Percentiles rank a stretch among this genome's conserved stretches.
phyloP scores from a whole-genome alignment of 1,139 yeast species.

The Zygosaccharomyces sapae region DNA sequence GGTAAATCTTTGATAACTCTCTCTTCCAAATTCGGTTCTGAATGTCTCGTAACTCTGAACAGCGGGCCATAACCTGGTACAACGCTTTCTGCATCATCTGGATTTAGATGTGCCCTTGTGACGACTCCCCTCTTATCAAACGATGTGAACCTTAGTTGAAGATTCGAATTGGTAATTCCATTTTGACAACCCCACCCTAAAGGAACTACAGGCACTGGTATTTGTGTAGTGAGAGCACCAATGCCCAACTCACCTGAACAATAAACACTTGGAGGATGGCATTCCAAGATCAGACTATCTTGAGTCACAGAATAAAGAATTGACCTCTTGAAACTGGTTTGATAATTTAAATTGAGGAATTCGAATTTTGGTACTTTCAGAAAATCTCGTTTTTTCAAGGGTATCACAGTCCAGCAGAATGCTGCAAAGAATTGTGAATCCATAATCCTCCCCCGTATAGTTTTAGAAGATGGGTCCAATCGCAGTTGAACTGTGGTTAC shows the following conservation, averaged over 20 bases:
- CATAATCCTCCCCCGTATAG: conserved; percentile 8
- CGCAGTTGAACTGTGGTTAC: conserved; percentile 18
- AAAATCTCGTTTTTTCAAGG: conserved; percentile 21
- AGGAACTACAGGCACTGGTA: conserved; percentile 26
- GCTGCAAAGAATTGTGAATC: conserved; percentile 25
- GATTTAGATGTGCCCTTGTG: conserved; percentile 8
- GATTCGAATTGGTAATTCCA: conserved; percentile 1
- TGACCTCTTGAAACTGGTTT: conserved; percentile 18
- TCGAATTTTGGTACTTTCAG: conserved; percentile 22
- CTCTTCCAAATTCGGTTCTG: conserved; percentile 5
- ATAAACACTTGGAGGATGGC: conserved; percentile 16
- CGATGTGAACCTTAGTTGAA: conserved; percentile 20
- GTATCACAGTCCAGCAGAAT: conserved; percentile 22
- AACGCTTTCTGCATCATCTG: conserved; percentile 2
- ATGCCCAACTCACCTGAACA: conserved; percentile 25
- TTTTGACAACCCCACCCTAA: conserved; percentile 13
- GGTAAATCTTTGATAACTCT: conserved; percentile 9
- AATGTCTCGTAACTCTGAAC: conserved; percentile 1
- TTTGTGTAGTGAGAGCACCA: conserved; percentile 27
- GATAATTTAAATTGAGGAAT: conserved; percentile 24
- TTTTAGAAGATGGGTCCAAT: conserved; percentile 3
- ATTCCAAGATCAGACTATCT: conserved; percentile 22
- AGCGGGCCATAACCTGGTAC: conserved; percentile 6
- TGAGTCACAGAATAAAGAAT: conserved; percentile 19
- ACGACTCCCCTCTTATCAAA: conserved; percentile 18